These are phyloP conservation scores for Mycena floridula DNA, from an alignment of 768 basidiomycete genomes.

Conservation along the genomic window DNA sequence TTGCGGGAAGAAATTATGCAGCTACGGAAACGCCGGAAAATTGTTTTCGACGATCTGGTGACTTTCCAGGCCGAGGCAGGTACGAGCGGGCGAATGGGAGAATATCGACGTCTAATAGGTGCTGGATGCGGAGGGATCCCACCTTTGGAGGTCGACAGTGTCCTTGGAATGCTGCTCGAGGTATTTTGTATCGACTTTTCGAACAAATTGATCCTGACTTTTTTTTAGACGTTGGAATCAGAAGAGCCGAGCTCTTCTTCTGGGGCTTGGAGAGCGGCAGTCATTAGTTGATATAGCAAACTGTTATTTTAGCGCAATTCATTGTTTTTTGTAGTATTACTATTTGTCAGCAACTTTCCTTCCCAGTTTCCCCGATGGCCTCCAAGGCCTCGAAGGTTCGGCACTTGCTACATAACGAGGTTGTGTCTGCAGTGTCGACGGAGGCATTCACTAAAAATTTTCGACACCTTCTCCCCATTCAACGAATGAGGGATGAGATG, in stretches of 20 bases:
- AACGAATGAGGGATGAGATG: slow-evolving; percentile 30
- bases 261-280: slow-evolving; percentile 23
- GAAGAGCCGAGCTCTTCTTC: slow-evolving; percentile 68
- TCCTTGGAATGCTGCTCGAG: slow-evolving; percentile 81
- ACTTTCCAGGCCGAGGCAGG: slow-evolving; percentile 85
- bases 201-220: too few species aligned
- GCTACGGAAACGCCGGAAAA: slow-evolving; percentile 62
- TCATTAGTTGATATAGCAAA: background rate
- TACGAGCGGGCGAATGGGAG: slow-evolving; percentile 81
- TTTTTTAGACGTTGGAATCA: slow-evolving; percentile 65
- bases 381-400: too few species aligned
- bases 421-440: too few species aligned
- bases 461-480: slow-evolving; percentile 53
- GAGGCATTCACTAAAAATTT: slow-evolving; percentile 59
- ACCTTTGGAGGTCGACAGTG: slow-evolving; percentile 82
- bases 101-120: slow-evolving; percentile 85
- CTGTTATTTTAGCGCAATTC: too few species aligned
- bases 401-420: too few species aligned
- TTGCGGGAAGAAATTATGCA: slow-evolving; percentile 61
- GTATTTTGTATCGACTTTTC: too few species aligned
- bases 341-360: too few species aligned
- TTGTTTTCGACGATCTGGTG: slow-evolving; percentile 70
- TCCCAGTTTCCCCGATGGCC: too few species aligned
- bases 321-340: too few species aligned
- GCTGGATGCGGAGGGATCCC: slow-evolving; percentile 86